A percentile compares a stretch with the other conserved stretches of the same genome.
phyloP scores from a whole-genome alignment of 345 rosid genomes.

The Citrus unshiu region DNA sequence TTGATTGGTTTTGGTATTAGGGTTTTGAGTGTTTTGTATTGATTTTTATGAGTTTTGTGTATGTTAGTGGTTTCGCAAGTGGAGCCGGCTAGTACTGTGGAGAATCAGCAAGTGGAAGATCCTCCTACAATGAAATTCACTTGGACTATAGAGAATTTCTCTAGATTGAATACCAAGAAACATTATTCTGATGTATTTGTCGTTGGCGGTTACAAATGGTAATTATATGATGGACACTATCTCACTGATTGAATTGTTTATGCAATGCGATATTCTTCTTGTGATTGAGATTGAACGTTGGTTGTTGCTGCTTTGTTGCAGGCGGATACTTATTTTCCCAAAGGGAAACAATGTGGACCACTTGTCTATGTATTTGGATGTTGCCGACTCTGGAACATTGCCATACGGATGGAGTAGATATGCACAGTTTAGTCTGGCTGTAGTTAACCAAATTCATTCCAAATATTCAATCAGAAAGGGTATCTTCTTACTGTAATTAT shows the following conservation, averaged over 20 bases:
- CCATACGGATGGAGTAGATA: slow-evolving; percentile 96
- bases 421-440: slow-evolving; percentile 82
- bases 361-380: slow-evolving; percentile 95
- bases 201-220: slow-evolving; percentile 90
- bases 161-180: slow-evolving; percentile 76
- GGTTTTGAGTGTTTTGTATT: slow-evolving; percentile 22
- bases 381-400: slow-evolving; percentile 69
- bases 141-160: slow-evolving; percentile 71
- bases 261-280: slow-evolving; percentile 5
- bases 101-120: slow-evolving; percentile 74
- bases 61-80: slow-evolving; percentile 51
- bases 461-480: slow-evolving; percentile 80
- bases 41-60: slow-evolving; percentile 17
- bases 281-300: slow-evolving; percentile 9
- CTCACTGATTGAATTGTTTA: neutral
- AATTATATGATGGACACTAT: slow-evolving; percentile 5
- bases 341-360: slow-evolving; percentile 97
- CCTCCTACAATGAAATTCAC: slow-evolving; percentile 74
- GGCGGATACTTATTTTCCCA: slow-evolving; percentile 87
- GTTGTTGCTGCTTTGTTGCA: slow-evolving; percentile 23
- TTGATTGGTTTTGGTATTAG: slow-evolving; percentile 23
- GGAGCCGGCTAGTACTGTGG: slow-evolving; percentile 52
- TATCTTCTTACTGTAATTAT: slow-evolving; percentile 18
- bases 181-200: slow-evolving; percentile 73
- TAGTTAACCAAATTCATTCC: slow-evolving; percentile 68